A percentile compares a stretch with the other conserved stretches of the same genome.
Conservation (phyloP, 164 flowering plant species). For the Platanus orientalis region DNA sequence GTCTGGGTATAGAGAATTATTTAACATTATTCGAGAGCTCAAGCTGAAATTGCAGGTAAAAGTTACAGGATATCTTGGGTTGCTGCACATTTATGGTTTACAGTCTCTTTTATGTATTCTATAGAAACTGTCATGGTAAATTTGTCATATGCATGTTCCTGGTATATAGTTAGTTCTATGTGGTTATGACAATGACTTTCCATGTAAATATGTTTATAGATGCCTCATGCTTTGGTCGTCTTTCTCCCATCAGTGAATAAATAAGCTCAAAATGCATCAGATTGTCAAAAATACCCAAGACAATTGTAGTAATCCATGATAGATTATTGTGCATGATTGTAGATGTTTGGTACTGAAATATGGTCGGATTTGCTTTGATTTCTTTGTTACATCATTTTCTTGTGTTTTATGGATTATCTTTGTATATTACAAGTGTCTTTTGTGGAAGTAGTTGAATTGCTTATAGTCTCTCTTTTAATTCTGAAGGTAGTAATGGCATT, state of each 20-base stretch:
- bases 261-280: background rate
- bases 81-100: background rate
- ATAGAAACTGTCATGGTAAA: background rate
- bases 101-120: background rate
- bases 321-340: too few species aligned
- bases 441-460: constrained; percentile 5
- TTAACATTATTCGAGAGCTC: constrained; percentile 57
- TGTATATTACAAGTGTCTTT: background rate
- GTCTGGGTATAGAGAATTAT: constrained; percentile 77
- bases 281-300: too few species aligned
- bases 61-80: background rate
- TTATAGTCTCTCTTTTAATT: constrained; percentile 4
- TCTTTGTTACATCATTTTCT: background rate
- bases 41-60: constrained; percentile 69
- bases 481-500: constrained; percentile 86
- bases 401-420: background rate
- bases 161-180: background rate
- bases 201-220: background rate
- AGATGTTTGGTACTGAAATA: too few species aligned
- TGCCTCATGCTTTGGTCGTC: background rate
- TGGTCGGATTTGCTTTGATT: background rate
- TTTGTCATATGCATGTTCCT: background rate
- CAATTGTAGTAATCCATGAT: too few species aligned
- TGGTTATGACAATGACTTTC: background rate
- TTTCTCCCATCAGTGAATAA: background rate